Evolutionary conservation across 805 yeast species (phyloP).

Genomic region (Pichia thaimueangensis): DNA sequence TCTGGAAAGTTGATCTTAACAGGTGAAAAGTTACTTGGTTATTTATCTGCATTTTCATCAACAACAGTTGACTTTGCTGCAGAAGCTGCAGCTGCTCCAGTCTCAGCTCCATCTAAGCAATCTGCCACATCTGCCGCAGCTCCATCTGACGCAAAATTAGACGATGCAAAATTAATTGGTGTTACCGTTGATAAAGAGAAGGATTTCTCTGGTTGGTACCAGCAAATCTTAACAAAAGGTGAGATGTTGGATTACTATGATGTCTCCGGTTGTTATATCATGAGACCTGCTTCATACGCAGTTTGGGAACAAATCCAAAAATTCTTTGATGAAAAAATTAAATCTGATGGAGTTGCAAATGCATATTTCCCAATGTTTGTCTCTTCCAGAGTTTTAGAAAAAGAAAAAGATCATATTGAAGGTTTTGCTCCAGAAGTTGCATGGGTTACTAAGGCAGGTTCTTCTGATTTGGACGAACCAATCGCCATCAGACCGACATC

Average conservation of each 20-base stretch:
- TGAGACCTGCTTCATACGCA: slow-evolving; percentile 91
- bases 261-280: slow-evolving; percentile 96
- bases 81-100: slow-evolving; percentile 31
- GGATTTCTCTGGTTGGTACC: slow-evolving; percentile 97
- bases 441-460: slow-evolving; percentile 97
- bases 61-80: slow-evolving; percentile 49
- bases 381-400: slow-evolving; percentile 84
- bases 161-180: slow-evolving; percentile 88
- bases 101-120: slow-evolving; percentile 17
- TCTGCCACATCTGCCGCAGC: slow-evolving; percentile 30
- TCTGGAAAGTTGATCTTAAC: slow-evolving; percentile 45
- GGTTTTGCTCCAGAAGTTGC: slow-evolving; percentile 99
- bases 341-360: slow-evolving; percentile 84
- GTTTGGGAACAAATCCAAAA: slow-evolving; percentile 93
- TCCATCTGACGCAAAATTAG: slow-evolving; percentile 46
- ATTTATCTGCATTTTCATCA: slow-evolving; percentile 47
- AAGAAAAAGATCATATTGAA: slow-evolving; percentile 97
- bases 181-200: slow-evolving; percentile 88
- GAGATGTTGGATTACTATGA: slow-evolving; percentile 98
- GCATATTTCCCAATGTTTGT: slow-evolving; percentile 99
- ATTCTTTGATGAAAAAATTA: slow-evolving; percentile 78
- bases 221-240: slow-evolving; percentile 91
- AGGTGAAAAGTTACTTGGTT: slow-evolving; percentile 41
- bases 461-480: slow-evolving; percentile 92
- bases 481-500: slow-evolving; percentile 99